phyloP scores from a whole-genome alignment of 2,329 filamentous ascomycete species.

The Madurella fahalii region DNA sequence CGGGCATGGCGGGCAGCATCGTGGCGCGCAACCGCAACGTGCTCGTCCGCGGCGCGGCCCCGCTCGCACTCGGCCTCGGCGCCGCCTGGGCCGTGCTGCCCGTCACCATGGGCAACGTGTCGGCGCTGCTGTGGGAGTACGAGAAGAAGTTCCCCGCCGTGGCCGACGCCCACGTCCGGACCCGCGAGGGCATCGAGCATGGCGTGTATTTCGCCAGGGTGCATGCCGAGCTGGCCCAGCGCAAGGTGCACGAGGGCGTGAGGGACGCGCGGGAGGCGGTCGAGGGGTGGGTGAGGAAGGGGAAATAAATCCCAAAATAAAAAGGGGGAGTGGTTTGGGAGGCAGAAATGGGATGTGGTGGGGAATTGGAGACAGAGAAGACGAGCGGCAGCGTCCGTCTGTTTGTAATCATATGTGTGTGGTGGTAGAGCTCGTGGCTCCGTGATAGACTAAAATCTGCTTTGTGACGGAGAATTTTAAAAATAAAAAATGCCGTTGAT shows the following conservation, averaged over 20 bases:
- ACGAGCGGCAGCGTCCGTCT: conserved; percentile 2
- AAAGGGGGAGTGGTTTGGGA: background rate
- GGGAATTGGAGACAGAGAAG: conserved; percentile 1
- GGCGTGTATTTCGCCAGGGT: conserved; percentile 70
- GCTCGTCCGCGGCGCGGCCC: conserved; percentile 70
- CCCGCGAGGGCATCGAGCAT: conserved; percentile 64
- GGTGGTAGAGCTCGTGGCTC: background rate
- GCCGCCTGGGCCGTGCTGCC: conserved; percentile 84
- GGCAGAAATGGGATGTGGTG: background rate
- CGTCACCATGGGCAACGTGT: conserved; percentile 84
- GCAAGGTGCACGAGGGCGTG: conserved; percentile 77
- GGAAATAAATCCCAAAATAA: conserved; percentile 62
- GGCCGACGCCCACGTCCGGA: conserved; percentile 72
- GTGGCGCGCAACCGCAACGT: conserved; percentile 83
- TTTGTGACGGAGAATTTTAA: background rate
- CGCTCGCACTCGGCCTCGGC: conserved; percentile 73
- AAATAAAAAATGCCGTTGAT: no score
- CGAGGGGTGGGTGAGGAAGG: conserved; percentile 89
- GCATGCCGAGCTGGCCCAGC: conserved; percentile 66
- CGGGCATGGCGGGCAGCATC: conserved; percentile 92
- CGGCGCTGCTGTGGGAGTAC: conserved; percentile 83
- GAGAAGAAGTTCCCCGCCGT: conserved; percentile 84
- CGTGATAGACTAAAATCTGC: background rate
- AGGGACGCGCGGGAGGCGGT: conserved; percentile 68
- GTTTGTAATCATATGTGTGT: background rate